Base-by-base conservation (phyloP, 371 early-diverging fungal genomes). In the Umbelopsis sp. region DNA sequence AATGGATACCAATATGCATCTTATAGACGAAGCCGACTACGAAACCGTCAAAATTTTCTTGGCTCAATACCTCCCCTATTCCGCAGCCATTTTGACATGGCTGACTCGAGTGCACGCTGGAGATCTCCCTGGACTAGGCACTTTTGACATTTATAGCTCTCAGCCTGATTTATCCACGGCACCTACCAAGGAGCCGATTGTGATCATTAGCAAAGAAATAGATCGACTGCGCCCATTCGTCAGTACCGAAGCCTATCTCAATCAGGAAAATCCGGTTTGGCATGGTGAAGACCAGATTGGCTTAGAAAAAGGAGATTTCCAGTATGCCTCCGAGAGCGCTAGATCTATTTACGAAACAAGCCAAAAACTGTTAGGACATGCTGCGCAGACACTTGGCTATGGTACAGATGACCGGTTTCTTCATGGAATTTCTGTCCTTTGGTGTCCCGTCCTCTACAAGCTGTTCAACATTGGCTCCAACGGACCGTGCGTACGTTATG, bases 351-450 rank as follows among this genome's bases (percentile, higher is more conserved):
- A 57, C 18, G 37, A 57, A 57, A 35, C 29, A 14, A 57, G 57
- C 57, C 11, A 57, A 11, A 18, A 4, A 35, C 12, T 12, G 5
- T 35, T 57, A 35, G 35, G 32, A 29, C 18, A 4, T 1, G 57
- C 57, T 16, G 10, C 35, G 32, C 18, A 7, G 11, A 32, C 57
- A 11, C 7, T 57, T 35, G 35, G 35, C 1, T 57, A 35, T n/a
- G 14, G 29, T 16, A 16, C 35, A 29, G 16, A 57, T 6, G 38
- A 18, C 12, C 9, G 29, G 11, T 57, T 57, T 35, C 32, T 57
- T 32, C 57, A 57, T 35, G 57, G 57, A 12, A 18, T 57, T 29
- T 57, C 57, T 29, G 7, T 57, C 5, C 35, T 57, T 35, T 57
- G 57, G 57, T 35, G 35, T 4, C 35, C 35, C 29, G 18, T 57